Evolutionary conservation across 495 filamentous ascomycete species (phyloP), one percentile per base, ranked within the genome.

Genomic region (Cairneyella variabilis): DNA sequence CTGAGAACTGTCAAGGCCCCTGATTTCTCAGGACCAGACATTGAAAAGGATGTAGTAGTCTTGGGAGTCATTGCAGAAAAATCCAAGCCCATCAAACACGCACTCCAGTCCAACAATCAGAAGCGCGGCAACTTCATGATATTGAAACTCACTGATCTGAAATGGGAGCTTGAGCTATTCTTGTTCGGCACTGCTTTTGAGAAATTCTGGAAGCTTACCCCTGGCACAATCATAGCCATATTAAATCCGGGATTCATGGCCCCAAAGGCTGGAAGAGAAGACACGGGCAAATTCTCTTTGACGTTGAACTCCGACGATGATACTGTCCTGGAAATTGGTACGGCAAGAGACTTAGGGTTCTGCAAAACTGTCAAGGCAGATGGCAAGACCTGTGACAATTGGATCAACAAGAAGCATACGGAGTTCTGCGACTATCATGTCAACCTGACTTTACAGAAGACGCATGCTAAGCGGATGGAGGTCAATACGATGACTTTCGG

Each of bases 391-490:
- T 99, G 93, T 66, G 80, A 77, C 22, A 70, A 76, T 42, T 99
- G 95, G 95, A 75, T 99, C 27, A 90, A 99, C 64, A 79, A 76
- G 49, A 77, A 89, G 9, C 88, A 89, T 60, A 96, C 91, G 6
- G 86, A 95, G 57, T 90, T 86, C 65, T 99, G 93, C 70, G 88
- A 95, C 55, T 99, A 88, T 59, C 93, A 99, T 62, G 80, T 95
- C 59, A 88, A 96, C 61, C 65, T 84, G 16, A 84, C 86, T 14
- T 67, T 97, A 1, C 80, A 84, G 44, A 88, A 85, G 56, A 83
- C 82, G 2, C 83, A 86, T 37, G 68, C 80, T 3, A 71, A 77
- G 0, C 77, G 95, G 9, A 86, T 92, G 74, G 93, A 96, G 58
- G 78, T 97, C 51, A 92, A 93, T 58, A 79, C 75, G 12, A 80